These are phyloP conservation scores for Russula olivacea DNA, from an alignment of 768 basidiomycete genomes.

Conservation along the genomic window DNA sequence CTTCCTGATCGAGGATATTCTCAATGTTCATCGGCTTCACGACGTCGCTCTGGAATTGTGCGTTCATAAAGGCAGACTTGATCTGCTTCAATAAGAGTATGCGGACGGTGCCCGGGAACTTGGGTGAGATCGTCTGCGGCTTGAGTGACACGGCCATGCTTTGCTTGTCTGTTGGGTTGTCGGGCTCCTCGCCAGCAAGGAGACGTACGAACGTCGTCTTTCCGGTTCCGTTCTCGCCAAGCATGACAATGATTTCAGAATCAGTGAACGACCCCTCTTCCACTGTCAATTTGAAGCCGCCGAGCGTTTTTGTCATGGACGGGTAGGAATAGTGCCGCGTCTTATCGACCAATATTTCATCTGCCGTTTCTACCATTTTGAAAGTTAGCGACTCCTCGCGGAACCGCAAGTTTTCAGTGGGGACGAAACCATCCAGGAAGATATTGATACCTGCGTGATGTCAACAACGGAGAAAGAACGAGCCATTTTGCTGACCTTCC, in stretches of 20 bases:
- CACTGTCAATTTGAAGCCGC: conserved; percentile 91
- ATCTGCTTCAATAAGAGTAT: conserved; percentile 93
- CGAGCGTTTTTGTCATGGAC: conserved; percentile 94
- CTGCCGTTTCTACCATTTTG: conserved; percentile 96
- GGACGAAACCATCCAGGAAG: conserved; percentile 97
- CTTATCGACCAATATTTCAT: conserved; percentile 82
- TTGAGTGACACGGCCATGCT: conserved; percentile 87
- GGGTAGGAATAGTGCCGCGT: conserved; percentile 90
- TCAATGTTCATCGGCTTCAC: conserved; percentile 97
- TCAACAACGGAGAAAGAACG: conserved; percentile 7
- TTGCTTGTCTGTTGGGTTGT: conserved; percentile 76
- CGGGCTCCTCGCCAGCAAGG: conserved; percentile 89
- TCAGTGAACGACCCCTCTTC: conserved; percentile 91
- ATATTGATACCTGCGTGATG: conserved; percentile 83
- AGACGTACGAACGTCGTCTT: conserved; percentile 98
- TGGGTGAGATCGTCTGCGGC: conserved; percentile 97
- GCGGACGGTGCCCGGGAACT: conserved; percentile 95
- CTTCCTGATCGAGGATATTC: conserved; percentile 93
- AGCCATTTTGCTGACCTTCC: conserved; percentile 57
- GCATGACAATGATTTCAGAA: conserved; percentile 98
- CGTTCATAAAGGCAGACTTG: conserved; percentile 94
- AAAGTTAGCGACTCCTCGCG: conserved; percentile 92
- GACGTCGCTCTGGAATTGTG: conserved; percentile 99
- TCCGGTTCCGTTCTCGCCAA: conserved; percentile 98
- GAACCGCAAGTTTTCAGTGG: conserved; percentile 97